A percentile compares a stretch with the other conserved stretches of the same genome.
phyloP scores from a whole-genome alignment of 306 rosid species.

The Urtica urens region DNA sequence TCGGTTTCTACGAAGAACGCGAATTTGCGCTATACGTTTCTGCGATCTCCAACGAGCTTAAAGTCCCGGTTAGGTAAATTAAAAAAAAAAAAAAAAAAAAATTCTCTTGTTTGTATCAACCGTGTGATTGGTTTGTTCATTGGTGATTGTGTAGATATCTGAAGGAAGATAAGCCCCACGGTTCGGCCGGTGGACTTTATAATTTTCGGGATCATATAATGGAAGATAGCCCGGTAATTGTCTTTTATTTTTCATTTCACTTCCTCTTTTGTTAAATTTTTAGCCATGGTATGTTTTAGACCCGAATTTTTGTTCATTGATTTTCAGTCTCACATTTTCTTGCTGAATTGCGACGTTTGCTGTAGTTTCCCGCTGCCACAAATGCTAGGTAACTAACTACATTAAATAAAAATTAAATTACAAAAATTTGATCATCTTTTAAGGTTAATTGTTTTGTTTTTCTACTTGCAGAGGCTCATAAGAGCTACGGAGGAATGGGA shows the following conservation, averaged over 20 bases:
- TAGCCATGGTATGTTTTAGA: not conserved
- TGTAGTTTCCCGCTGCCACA: slow-evolving; percentile 82
- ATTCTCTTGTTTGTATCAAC: not conserved
- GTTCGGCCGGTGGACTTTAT: slow-evolving; percentile 93
- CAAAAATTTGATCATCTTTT: not conserved
- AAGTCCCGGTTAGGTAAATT: slow-evolving; percentile 69
- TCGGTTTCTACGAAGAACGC: slow-evolving; percentile 95
- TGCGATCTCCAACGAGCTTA: slow-evolving; percentile 85
- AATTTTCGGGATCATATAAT: slow-evolving; percentile 78
- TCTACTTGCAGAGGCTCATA: slow-evolving; percentile 66
- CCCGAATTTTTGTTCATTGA: slow-evolving; percentile 9
- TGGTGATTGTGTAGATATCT: slow-evolving; percentile 47
- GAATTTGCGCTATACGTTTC: slow-evolving; percentile 76
- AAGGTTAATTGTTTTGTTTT: slow-evolving; percentile 8
- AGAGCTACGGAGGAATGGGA: slow-evolving; percentile 79
- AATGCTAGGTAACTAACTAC: slow-evolving; percentile 81
- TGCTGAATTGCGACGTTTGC: slow-evolving; percentile 94
- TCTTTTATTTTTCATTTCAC: not conserved
- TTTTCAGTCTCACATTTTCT: slow-evolving; percentile 65
- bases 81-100: slow-evolving; percentile 4
- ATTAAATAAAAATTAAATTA: slow-evolving; percentile 11
- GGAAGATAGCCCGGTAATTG: slow-evolving; percentile 77
- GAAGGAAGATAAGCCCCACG: slow-evolving; percentile 91
- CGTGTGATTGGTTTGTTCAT: slow-evolving; percentile 6
- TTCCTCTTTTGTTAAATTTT: not conserved